Conservation (phyloP, 1,284 basidiomycete genomes). For the Tilletia setariae region DNA sequence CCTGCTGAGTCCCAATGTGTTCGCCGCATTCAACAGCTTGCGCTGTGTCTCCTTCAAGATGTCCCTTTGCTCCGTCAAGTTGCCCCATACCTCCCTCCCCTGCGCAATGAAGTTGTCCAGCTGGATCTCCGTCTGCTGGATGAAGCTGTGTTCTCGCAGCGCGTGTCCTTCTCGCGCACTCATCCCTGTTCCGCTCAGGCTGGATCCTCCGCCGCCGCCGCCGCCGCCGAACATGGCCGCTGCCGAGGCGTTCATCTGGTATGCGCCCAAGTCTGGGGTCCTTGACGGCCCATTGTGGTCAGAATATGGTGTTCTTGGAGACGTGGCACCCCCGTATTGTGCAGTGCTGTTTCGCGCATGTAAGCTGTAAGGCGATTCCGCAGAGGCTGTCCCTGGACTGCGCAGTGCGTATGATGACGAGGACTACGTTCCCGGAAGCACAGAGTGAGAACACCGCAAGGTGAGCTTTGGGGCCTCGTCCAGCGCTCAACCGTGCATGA, state of each 20-base stretch:
- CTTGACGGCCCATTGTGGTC: not conserved
- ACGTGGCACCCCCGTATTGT: not conserved
- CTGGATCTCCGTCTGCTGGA: conserved; percentile 49
- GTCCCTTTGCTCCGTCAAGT: conserved; percentile 49
- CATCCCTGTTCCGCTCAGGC: conserved; percentile 17
- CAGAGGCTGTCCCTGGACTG: conserved; percentile 15
- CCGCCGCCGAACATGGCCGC: conserved; percentile 47
- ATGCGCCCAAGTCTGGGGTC: conserved; percentile 34
- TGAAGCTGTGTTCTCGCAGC: conserved; percentile 50
- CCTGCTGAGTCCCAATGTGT: conserved; percentile 49
- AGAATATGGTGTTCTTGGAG: not conserved
- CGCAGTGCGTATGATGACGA: conserved; percentile 17
- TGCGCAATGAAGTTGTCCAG: conserved; percentile 52
- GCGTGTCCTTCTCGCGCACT: conserved; percentile 46
- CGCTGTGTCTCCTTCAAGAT: conserved; percentile 50
- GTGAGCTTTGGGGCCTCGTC: no score
- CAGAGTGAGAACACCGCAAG: no score
- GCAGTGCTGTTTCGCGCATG: conserved; percentile 32
- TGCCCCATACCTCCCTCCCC: conserved; percentile 49
- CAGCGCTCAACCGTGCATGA: no score
- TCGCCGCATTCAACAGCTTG: conserved; percentile 46
- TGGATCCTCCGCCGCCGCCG: conserved; percentile 2
- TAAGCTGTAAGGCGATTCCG: conserved; percentile 41
- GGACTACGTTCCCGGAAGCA: not conserved
- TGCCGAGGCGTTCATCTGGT: conserved; percentile 45